Base-by-base conservation (phyloP, 208 protist species). In the Hexamita inflata region DNA sequence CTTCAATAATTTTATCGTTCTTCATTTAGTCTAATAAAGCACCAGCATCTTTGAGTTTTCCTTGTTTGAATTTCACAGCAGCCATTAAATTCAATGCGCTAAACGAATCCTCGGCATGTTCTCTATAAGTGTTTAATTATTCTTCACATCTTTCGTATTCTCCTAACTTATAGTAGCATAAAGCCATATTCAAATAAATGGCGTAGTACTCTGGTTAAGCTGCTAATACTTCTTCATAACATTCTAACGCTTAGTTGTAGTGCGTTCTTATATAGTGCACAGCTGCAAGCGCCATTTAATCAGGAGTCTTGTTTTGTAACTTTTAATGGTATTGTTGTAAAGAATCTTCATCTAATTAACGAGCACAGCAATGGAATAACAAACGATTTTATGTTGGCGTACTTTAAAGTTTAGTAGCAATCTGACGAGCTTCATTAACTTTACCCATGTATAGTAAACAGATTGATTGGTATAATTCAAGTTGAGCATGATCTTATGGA, bases 101-200 rank as follows among this genome's bases (percentile, higher is more conserved):
- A n/a, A 70, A 45, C 11, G 64, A 70, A 45, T 70, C 64, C 11
- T 70, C 64, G 15, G 64, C 64, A 49, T 70, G 26, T 19, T 70
- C 64, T 32, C 64, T n/a, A 49, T 70, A 70, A n/a, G 7, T 49
- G 2, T 42, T n/a, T 32, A 70, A 38, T 11, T 32, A 70, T n/a
- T 70, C 64, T 49, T 70, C 64, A 30, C 30, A 70, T 38, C 38
- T 70, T n/a, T 30, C 34, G n/a, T 70, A 70, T 30, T 70, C 64
- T 4, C 64, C 64, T n/a, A 70, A 38, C n/a, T 70, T 70, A 38
- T 70, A 70, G n/a, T 45, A 70, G 35, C 64, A 70, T 45, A 70
- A 34, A 45, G 64, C 64, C 64, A 70, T 70, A 45, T 70, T 7
- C 64, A 70, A 45, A 70, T 70, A 70, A 24, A 70, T 70, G 11